These are phyloP conservation scores for Schizothecium vesticola DNA, from an alignment of 495 filamentous ascomycete genomes.

Conservation along the genomic window DNA sequence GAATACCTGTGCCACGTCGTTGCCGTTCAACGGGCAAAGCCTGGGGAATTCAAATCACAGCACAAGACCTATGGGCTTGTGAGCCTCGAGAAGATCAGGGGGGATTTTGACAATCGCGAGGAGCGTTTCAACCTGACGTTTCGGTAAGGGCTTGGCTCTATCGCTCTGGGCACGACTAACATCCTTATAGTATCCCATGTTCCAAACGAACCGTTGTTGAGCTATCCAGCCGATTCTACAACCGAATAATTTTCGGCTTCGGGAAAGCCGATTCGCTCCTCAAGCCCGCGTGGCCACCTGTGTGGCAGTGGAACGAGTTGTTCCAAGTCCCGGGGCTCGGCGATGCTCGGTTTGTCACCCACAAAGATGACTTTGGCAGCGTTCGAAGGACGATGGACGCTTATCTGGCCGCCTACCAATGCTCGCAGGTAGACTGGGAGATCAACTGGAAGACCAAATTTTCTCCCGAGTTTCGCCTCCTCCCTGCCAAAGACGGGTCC, in stretches of 20 bases:
- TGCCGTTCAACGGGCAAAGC: conserved; percentile 49
- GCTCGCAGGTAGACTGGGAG: conserved; percentile 70
- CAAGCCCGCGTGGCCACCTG: conserved; percentile 75
- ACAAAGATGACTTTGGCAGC: conserved; percentile 70
- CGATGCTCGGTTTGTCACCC: conserved; percentile 42
- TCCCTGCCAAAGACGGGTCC: conserved; percentile 54
- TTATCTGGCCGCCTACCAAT: conserved; percentile 73
- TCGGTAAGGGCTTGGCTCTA: conserved; percentile 45
- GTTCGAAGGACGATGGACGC: conserved; percentile 81
- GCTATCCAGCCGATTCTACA: conserved; percentile 72
- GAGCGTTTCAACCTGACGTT: conserved; percentile 85
- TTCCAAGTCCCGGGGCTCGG: conserved; percentile 59
- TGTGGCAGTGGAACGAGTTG: conserved; percentile 61
- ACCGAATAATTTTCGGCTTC: conserved; percentile 69
- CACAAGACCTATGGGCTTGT: conserved; percentile 61
- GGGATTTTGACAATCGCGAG: conserved; percentile 50
- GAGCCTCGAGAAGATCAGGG: conserved; percentile 52
- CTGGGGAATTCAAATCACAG: conserved; percentile 45
- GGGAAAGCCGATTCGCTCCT: conserved; percentile 70
- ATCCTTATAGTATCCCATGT: conserved; percentile 53
- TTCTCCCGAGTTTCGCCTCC: conserved; percentile 76
- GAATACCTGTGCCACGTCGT: conserved; percentile 77
- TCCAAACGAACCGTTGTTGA: conserved; percentile 58
- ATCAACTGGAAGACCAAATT: conserved; percentile 74
- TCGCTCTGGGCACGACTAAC: conserved; percentile 16